Conservation (phyloP, 2,329 filamentous ascomycete genomes). For the Aplosporella prunicola region DNA sequence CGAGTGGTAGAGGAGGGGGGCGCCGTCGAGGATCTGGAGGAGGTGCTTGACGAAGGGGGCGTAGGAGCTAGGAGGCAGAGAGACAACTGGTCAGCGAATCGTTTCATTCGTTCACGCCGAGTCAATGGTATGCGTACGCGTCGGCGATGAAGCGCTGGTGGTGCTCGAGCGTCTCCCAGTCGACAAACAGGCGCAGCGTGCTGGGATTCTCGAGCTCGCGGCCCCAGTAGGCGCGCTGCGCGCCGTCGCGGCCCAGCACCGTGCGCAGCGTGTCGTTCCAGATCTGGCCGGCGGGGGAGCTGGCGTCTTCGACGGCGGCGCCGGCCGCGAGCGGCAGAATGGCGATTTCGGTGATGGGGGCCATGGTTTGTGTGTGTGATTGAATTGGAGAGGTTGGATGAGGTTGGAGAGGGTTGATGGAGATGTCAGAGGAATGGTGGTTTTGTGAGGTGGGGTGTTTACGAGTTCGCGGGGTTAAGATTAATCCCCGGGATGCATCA, state of each 20-base stretch:
- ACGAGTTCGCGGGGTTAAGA: too few species aligned
- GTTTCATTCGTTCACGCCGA: too few species aligned
- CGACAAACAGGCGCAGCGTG: not conserved
- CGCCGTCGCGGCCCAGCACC: not conserved
- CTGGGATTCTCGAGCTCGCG: not conserved
- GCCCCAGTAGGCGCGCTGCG: not conserved
- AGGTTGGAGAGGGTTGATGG: too few species aligned
- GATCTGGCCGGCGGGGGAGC: not conserved
- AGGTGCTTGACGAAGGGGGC: not conserved
- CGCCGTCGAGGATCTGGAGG: not conserved
- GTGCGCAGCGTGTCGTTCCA: not conserved
- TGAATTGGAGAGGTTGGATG: not conserved
- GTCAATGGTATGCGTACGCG: too few species aligned
- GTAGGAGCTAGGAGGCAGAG: too few species aligned
- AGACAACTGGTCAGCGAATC: too few species aligned
- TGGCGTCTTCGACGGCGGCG: not conserved
- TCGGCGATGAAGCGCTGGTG: not conserved
- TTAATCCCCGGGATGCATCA: too few species aligned
- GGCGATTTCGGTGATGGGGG: not conserved
- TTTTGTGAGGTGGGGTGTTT: too few species aligned
- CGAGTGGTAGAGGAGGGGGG: not conserved
- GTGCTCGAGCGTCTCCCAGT: not conserved
- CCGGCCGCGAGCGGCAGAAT: not conserved
- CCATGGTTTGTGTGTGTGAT: not conserved
- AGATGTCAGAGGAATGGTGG: too few species aligned